Percentiles rank a stretch among this genome's conserved stretches.
Conservation (phyloP, 2,329 filamentous ascomycete species). For the Colletotrichum theobromicola region DNA sequence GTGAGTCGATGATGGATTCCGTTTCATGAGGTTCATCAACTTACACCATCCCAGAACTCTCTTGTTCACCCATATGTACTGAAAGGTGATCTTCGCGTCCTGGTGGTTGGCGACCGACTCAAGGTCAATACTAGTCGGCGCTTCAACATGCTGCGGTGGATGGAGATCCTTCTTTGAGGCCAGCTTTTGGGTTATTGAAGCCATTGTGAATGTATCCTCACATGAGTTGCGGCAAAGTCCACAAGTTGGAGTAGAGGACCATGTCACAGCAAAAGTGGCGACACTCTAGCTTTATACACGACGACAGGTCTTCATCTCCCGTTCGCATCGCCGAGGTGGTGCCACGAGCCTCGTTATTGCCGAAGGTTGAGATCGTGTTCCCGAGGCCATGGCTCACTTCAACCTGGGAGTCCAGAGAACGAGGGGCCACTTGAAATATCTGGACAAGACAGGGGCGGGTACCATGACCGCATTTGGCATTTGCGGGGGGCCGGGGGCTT, state of each 20-base stretch:
- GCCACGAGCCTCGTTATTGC: not conserved
- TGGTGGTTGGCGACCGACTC: not conserved
- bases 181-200: not conserved
- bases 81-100: not conserved
- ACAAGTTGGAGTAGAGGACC: not conserved
- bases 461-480: not conserved
- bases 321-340: not conserved
- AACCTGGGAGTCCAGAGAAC: not conserved
- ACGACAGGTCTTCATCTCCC: not conserved
- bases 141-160: not conserved
- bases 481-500: not conserved
- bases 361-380: not conserved
- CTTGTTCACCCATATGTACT: constrained; percentile 4
- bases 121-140: not conserved
- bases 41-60: constrained; percentile 10
- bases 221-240: not conserved
- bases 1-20: not conserved
- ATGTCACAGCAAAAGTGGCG: not conserved
- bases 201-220: not conserved
- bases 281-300: not conserved
- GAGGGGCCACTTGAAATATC: not conserved
- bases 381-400: not conserved
- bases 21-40: not conserved
- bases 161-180: not conserved
- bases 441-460: not conserved